Percentiles rank a stretch among this genome's conserved stretches.
Conservation (phyloP, 192 early-diverging fungal genomes). For the Coemansia erecta region DNA sequence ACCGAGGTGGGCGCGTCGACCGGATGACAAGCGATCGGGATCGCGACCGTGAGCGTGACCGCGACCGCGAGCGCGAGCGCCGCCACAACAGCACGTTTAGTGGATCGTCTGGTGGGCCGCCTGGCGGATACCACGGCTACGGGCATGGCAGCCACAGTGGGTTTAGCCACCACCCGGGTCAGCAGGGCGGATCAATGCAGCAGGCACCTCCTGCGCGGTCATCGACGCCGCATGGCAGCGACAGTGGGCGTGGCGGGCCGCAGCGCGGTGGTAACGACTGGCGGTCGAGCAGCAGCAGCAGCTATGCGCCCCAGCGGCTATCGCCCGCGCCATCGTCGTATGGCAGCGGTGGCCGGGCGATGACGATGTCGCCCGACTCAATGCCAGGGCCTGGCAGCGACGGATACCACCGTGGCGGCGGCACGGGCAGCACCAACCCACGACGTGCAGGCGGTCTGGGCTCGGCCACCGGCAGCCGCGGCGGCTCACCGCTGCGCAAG, state of each 20-base stretch:
- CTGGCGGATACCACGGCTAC: constrained; percentile 6
- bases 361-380: constrained; percentile 13
- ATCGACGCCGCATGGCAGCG: constrained; percentile 15
- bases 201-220: constrained; percentile 14
- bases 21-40: constrained; percentile 7
- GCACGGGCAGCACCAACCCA: neutral
- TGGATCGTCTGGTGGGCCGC: neutral
- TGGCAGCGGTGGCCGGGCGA: constrained; percentile 4
- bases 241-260: constrained; percentile 3
- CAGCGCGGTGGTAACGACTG: constrained; percentile 22
- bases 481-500: constrained; percentile 10
- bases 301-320: constrained; percentile 17
- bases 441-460: constrained; percentile 8
- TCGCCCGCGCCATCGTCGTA: constrained; percentile 14
- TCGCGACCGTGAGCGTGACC: constrained; percentile 12
- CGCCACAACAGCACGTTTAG: constrained; percentile 22
- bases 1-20: constrained; percentile 18
- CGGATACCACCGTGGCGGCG: neutral
- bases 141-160: neutral
- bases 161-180: constrained; percentile 7
- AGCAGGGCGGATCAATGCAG: neutral
- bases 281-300: constrained; percentile 17
- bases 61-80: constrained; percentile 23
- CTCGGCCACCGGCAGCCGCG: constrained; percentile 9
- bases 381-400: constrained; percentile 9